A percentile compares a stretch with the other conserved stretches of the same genome.
Conservation (phyloP, 2,329 filamentous ascomycete species). For the Eutypa lata region DNA sequence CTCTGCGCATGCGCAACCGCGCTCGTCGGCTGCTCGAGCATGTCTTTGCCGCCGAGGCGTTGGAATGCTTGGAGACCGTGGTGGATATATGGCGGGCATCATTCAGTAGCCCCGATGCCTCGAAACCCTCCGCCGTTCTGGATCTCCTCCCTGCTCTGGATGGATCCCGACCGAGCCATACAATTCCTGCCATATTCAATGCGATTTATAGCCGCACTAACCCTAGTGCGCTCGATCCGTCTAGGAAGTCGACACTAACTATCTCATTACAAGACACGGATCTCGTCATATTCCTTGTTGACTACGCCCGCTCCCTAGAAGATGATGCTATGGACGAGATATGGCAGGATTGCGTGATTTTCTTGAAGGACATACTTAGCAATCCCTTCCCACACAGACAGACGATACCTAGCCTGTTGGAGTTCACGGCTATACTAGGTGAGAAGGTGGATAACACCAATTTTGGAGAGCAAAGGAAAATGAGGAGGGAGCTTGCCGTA, state of each 20-base stretch:
- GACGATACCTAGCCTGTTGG: slow-evolving; percentile 78
- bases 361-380: slow-evolving; percentile 81
- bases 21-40: slow-evolving; percentile 87
- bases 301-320: slow-evolving; percentile 85
- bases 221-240: slow-evolving; percentile 71
- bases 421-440: slow-evolving; percentile 85
- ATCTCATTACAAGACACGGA: slow-evolving; percentile 80
- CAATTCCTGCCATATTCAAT: slow-evolving; percentile 92
- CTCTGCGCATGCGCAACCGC: slow-evolving; percentile 84
- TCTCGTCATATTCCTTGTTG: slow-evolving; percentile 82
- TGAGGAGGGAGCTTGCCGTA: slow-evolving; percentile 86
- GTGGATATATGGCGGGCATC: slow-evolving; percentile 75
- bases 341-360: slow-evolving; percentile 90
- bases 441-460: slow-evolving; percentile 98
- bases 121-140: slow-evolving; percentile 66
- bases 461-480: slow-evolving; percentile 89
- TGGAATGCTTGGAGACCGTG: slow-evolving; percentile 91
- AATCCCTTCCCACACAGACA: slow-evolving; percentile 96
- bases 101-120: slow-evolving; percentile 40
- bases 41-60: slow-evolving; percentile 83
- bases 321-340: slow-evolving; percentile 99
- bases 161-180: slow-evolving; percentile 84
- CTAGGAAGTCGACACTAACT: slow-evolving; percentile 82
- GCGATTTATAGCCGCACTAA: slow-evolving; percentile 94
- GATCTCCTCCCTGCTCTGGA: slow-evolving; percentile 88